Conservation (phyloP, 2,329 filamentous ascomycete species). For the Pseudogymnoascus sp. region DNA sequence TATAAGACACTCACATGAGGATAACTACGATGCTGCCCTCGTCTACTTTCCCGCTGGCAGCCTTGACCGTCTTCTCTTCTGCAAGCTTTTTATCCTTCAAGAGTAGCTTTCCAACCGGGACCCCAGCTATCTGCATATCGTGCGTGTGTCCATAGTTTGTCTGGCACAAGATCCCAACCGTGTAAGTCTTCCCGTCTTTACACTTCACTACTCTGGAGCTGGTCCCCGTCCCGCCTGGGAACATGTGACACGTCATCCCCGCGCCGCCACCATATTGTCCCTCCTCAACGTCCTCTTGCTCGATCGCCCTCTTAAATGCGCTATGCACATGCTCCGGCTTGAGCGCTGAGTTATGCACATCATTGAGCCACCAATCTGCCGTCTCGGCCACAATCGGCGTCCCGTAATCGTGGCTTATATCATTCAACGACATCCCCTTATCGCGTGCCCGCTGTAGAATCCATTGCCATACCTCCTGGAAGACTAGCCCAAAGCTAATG, state of each 20-base stretch:
- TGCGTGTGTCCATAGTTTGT: slow-evolving; percentile 55
- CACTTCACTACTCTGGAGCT: slow-evolving; percentile 50
- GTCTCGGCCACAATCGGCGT: slow-evolving; percentile 55
- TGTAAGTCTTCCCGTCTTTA: slow-evolving; percentile 40
- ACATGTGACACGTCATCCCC: slow-evolving; percentile 59
- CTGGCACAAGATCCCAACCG: slow-evolving; percentile 55
- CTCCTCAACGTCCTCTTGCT: slow-evolving; percentile 45
- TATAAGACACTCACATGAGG: slow-evolving; percentile 33
- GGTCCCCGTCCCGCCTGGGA: slow-evolving; percentile 60
- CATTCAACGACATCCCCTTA: slow-evolving; percentile 15
- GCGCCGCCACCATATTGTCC: slow-evolving; percentile 61
- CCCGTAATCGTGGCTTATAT: slow-evolving; percentile 26
- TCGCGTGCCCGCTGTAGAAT: slow-evolving; percentile 17
- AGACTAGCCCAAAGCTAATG: slow-evolving; percentile 30
- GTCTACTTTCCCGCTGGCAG: slow-evolving; percentile 41
- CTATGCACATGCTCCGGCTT: slow-evolving; percentile 45
- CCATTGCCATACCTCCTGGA: slow-evolving; percentile 26
- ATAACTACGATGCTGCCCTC: slow-evolving; percentile 57
- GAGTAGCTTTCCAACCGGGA: slow-evolving; percentile 54
- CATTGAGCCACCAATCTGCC: slow-evolving; percentile 55
- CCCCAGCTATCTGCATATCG: slow-evolving; percentile 51
- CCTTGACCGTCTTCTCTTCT: slow-evolving; percentile 25
- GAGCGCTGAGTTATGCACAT: slow-evolving; percentile 48
- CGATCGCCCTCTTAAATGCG: slow-evolving; percentile 44
- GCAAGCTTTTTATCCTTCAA: slow-evolving; percentile 37